Evolutionary conservation across 305 asterid genomes (phyloP).

Genomic region (Andrographis paniculata): DNA sequence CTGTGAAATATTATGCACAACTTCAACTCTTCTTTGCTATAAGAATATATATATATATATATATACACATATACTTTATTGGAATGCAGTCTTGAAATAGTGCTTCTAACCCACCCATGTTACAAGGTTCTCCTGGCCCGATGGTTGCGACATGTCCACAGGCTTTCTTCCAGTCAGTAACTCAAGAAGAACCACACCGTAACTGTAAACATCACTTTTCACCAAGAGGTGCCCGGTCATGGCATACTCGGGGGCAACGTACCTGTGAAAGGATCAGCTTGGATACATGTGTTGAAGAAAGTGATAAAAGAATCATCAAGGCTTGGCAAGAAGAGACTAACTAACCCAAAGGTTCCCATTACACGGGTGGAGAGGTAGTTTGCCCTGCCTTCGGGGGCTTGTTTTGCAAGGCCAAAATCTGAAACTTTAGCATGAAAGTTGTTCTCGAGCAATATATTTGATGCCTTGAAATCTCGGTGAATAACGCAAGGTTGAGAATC

Average conservation of each 20-base stretch:
- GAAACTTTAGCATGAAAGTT: slow-evolving; percentile 92
- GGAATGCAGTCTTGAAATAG: slow-evolving; percentile 4
- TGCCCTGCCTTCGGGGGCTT: slow-evolving; percentile 91
- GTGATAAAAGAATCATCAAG: background rate
- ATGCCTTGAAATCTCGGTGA: slow-evolving; percentile 95
- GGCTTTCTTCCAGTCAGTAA: slow-evolving; percentile 90
- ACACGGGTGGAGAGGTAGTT: slow-evolving; percentile 94
- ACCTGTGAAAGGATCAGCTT: slow-evolving; percentile 35
- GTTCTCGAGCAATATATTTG: slow-evolving; percentile 90
- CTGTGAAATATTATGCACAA: slow-evolving; percentile 33
- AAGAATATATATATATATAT: too few relatives aligned
- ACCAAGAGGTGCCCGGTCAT: slow-evolving; percentile 98
- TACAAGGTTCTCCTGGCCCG: slow-evolving; percentile 96
- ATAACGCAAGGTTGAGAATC: slow-evolving; percentile 98
- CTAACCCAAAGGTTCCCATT: slow-evolving; percentile 99
- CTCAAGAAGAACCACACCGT: slow-evolving; percentile 96
- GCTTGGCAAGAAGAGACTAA: slow-evolving; percentile 12
- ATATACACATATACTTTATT: too few relatives aligned
- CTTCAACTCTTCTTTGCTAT: background rate
- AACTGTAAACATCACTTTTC: slow-evolving; percentile 98
- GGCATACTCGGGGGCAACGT: slow-evolving; percentile 98
- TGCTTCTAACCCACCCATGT: slow-evolving; percentile 93
- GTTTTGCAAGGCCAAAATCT: slow-evolving; percentile 96
- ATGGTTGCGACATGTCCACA: slow-evolving; percentile 92
- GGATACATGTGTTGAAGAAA: slow-evolving; percentile 4